Evolutionary conservation across 495 filamentous ascomycete species (phyloP).

Genomic region (Friedmanniomyces endolithicus): DNA sequence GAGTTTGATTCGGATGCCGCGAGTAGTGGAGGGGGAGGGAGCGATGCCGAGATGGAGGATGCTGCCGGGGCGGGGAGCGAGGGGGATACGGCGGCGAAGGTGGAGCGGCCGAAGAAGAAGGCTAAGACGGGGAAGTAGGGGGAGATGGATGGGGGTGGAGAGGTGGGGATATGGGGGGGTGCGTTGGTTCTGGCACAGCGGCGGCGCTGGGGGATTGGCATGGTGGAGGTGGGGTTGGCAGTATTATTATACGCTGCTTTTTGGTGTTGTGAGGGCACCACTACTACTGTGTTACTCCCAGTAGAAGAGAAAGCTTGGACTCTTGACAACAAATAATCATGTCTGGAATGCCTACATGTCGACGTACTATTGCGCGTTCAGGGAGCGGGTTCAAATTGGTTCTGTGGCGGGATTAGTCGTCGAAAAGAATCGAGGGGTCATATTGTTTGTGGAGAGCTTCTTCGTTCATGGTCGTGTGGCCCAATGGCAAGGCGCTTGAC

Average conservation of each 20-base stretch:
- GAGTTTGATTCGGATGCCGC: constrained; percentile 88
- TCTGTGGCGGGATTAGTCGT: no score
- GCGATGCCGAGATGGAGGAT: constrained; percentile 52
- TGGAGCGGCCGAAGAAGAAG: constrained; percentile 59
- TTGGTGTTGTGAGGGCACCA: no score
- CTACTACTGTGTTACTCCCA: no score
- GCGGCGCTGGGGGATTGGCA: neutral
- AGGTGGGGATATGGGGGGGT: neutral
- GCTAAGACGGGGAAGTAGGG: constrained; percentile 37
- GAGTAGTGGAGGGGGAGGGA: constrained; percentile 66
- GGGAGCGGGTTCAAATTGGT: no score
- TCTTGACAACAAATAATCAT: no score
- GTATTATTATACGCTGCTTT: no score
- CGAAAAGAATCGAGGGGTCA: no score
- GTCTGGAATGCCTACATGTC: no score
- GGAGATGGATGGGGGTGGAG: neutral
- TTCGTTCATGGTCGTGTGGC: constrained; percentile 19
- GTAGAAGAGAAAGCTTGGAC: no score
- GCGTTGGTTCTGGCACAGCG: neutral
- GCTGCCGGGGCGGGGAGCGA: constrained; percentile 42
- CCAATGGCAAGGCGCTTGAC: constrained; percentile 37
- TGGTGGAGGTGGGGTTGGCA: neutral
- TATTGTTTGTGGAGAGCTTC: neutral
- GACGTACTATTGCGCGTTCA: no score
- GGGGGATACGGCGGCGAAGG: constrained; percentile 38